Conservation (phyloP, 176 grass and related monocot species). For the Aegilops tauschii region DNA sequence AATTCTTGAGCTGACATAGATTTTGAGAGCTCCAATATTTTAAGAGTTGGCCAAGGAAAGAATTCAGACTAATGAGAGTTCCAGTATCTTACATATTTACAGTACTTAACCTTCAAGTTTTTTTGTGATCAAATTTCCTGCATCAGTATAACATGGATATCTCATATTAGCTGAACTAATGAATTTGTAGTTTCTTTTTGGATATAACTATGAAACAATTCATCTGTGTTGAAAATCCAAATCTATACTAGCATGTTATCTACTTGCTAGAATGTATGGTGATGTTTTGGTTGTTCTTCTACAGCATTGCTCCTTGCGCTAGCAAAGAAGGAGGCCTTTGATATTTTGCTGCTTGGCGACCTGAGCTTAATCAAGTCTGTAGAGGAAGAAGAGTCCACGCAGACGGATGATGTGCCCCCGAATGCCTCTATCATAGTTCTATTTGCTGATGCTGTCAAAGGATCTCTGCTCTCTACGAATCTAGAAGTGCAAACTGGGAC, state of each 20-base stretch:
- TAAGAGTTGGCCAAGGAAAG: slow-evolving; percentile 14
- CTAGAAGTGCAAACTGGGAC: slow-evolving; percentile 66
- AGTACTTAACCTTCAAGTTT: slow-evolving; percentile 21
- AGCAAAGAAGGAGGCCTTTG: slow-evolving; percentile 57
- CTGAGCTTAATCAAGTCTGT: slow-evolving; percentile 27
- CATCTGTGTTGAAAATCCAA: slow-evolving; percentile 8
- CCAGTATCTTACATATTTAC: slow-evolving; percentile 9
- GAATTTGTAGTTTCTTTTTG: background rate
- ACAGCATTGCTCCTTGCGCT: slow-evolving; percentile 85
- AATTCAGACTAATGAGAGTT: slow-evolving; percentile 2
- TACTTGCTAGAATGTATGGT: slow-evolving; percentile 8
- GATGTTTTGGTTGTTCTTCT: slow-evolving; percentile 35
- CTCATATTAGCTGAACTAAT: slow-evolving; percentile 10
- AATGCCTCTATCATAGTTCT: slow-evolving; percentile 51
- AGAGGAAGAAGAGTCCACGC: slow-evolving; percentile 43
- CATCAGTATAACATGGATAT: background rate
- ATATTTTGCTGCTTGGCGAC: slow-evolving; percentile 40
- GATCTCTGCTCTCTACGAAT: slow-evolving; percentile 83
- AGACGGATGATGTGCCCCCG: slow-evolving; percentile 30
- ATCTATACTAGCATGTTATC: background rate
- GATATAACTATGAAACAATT: background rate
- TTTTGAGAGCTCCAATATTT: background rate
- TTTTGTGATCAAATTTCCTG: background rate
- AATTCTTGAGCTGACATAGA: background rate
- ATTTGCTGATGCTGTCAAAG: slow-evolving; percentile 94